Conservation (phyloP, 495 filamentous ascomycete species). For the Penicillium maclennaniae region DNA sequence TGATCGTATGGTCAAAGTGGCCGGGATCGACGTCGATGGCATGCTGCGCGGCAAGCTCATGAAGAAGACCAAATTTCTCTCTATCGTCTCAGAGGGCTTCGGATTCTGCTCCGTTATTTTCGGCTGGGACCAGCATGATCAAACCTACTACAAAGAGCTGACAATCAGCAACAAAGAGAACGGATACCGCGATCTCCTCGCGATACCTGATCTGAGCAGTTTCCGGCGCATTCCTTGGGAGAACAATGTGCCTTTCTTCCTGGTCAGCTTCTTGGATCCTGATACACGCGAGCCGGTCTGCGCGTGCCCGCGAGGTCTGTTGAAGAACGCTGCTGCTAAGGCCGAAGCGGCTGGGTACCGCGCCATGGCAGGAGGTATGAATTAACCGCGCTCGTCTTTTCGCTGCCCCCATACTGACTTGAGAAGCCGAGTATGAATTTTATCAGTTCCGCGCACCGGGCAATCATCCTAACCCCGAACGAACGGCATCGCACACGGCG, state of each 20-base stretch:
- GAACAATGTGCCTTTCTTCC: slow-evolving; percentile 85
- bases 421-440: slow-evolving; percentile 91
- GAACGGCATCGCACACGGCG: slow-evolving; percentile 68
- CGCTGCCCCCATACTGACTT: not conserved
- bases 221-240: slow-evolving; percentile 96
- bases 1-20: slow-evolving; percentile 87
- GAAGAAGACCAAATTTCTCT: slow-evolving; percentile 93
- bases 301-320: slow-evolving; percentile 75
- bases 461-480: slow-evolving; percentile 41
- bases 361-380: slow-evolving; percentile 88
- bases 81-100: slow-evolving; percentile 77
- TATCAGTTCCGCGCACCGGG: slow-evolving; percentile 80
- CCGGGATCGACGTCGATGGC: slow-evolving; percentile 89
- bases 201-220: slow-evolving; percentile 72
- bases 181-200: slow-evolving; percentile 86
- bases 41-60: slow-evolving; percentile 89
- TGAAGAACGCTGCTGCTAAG: slow-evolving; percentile 66
- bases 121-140: slow-evolving; percentile 98
- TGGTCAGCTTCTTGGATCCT: slow-evolving; percentile 76
- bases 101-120: slow-evolving; percentile 97
- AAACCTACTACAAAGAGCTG: slow-evolving; percentile 80
- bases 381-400: not conserved
- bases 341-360: slow-evolving; percentile 59
- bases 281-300: slow-evolving; percentile 58
- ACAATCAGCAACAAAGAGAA: slow-evolving; percentile 89